A percentile compares a stretch with the other conserved stretches of the same genome.
These are phyloP conservation scores for Lipomyces orientalis DNA, from an alignment of 805 yeast species.

Conservation along the genomic window DNA sequence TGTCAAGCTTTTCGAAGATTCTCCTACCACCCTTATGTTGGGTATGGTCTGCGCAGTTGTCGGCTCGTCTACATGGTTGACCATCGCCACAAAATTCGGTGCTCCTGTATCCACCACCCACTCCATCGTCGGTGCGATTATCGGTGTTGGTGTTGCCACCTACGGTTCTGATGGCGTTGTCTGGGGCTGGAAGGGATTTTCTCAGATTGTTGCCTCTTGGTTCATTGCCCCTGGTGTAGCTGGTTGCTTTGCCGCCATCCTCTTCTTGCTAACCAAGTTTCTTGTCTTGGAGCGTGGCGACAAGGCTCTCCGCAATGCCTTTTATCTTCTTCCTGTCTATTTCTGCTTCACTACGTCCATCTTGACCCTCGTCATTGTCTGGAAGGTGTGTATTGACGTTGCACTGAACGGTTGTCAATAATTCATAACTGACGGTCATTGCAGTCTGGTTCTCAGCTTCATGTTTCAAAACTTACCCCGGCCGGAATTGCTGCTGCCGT, in stretches of 20 bases:
- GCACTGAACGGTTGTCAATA: too few species aligned
- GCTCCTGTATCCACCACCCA: constrained; percentile 86
- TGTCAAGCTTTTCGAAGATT: constrained; percentile 53
- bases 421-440: background rate
- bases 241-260: constrained; percentile 63
- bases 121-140: constrained; percentile 75
- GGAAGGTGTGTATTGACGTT: constrained; percentile 54
- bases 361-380: constrained; percentile 75
- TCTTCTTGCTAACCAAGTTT: constrained; percentile 65
- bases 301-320: constrained; percentile 57
- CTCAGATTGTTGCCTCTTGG: constrained; percentile 80
- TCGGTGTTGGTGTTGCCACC: constrained; percentile 78
- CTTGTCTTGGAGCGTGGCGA: constrained; percentile 64
- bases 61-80: constrained; percentile 74
- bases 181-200: constrained; percentile 80
- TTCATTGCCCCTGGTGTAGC: constrained; percentile 76
- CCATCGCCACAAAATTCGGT: constrained; percentile 68
- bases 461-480: constrained; percentile 58
- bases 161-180: constrained; percentile 62
- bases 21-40: constrained; percentile 75
- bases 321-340: constrained; percentile 62
- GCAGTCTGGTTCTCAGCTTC: constrained; percentile 68
- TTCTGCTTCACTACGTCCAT: constrained; percentile 65
- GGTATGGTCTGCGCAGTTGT: constrained; percentile 77
- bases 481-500: constrained; percentile 64